Evolutionary conservation across 805 yeast genomes (phyloP).

Genomic region (Clavispora vitiphila): DNA sequence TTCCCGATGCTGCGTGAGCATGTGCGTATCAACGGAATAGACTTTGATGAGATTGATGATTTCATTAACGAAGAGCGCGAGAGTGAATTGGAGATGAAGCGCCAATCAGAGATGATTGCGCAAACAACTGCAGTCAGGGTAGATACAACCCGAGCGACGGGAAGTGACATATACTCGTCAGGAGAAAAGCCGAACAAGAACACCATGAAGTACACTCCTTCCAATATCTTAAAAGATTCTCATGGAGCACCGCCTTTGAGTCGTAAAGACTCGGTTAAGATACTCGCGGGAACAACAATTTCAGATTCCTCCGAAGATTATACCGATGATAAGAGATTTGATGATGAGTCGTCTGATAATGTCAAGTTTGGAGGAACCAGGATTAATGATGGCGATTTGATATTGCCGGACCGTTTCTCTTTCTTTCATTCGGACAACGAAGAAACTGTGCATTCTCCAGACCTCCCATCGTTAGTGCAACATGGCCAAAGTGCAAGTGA

Average conservation of each 20-base stretch:
- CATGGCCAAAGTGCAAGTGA: conserved; percentile 61
- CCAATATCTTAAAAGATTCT: conserved; percentile 18
- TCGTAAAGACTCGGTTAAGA: neutral
- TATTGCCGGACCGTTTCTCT: conserved; percentile 72
- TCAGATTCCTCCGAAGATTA: conserved; percentile 22
- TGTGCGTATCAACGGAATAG: conserved; percentile 66
- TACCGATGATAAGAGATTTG: conserved; percentile 14
- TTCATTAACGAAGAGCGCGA: conserved; percentile 60
- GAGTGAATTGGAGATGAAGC: conserved; percentile 27
- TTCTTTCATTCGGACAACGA: conserved; percentile 79
- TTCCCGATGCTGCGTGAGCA: conserved; percentile 81
- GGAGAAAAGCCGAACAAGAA: conserved; percentile 41
- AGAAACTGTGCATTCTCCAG: conserved; percentile 87
- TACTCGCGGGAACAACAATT: neutral
- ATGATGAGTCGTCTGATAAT: conserved; percentile 24
- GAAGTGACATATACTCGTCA: conserved; percentile 23
- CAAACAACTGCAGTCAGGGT: conserved; percentile 16
- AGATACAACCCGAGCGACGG: conserved; percentile 12
- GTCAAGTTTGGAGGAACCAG: conserved; percentile 39
- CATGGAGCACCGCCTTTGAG: neutral
- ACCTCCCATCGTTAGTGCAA: conserved; percentile 69
- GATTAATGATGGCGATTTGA: conserved; percentile 23
- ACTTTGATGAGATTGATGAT: conserved; percentile 85
- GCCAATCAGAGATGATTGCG: conserved; percentile 23
- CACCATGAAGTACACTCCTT: conserved; percentile 62